Evolutionary conservation across 495 filamentous ascomycete species (phyloP).

Genomic region (Neohortaea acidophila): DNA sequence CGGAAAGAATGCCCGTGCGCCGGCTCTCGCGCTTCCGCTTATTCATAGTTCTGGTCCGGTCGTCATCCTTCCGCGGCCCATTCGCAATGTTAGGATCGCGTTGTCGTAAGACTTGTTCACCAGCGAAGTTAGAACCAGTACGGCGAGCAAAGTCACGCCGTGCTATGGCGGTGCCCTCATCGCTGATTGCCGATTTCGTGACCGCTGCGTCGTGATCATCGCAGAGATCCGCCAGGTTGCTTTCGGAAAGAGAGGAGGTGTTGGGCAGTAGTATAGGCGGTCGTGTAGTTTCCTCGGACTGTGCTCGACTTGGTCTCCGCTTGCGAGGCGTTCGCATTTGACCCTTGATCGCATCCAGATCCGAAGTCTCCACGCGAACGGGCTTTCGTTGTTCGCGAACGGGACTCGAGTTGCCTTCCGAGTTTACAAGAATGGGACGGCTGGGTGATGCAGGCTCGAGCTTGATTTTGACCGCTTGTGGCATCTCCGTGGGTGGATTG

Average conservation of each 20-base stretch:
- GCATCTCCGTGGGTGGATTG: neutral
- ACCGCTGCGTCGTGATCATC: too few relatives aligned
- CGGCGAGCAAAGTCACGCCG: too few relatives aligned
- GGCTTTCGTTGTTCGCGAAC: neutral
- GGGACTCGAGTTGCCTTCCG: constrained; percentile 23
- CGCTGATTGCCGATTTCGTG: too few relatives aligned
- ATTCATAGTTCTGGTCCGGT: too few relatives aligned
- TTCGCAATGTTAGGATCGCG: too few relatives aligned
- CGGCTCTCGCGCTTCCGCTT: too few relatives aligned
- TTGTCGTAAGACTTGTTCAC: too few relatives aligned
- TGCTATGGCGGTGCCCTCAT: too few relatives aligned
- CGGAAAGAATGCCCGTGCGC: constrained; percentile 11
- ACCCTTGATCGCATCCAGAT: constrained; percentile 24
- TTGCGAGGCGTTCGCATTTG: constrained; percentile 16
- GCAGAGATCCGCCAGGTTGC: neutral
- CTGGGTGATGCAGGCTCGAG: constrained; percentile 9
- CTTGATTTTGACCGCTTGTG: constrained; percentile 8
- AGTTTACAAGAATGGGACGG: constrained; percentile 21
- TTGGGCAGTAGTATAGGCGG: neutral
- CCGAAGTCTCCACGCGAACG: constrained; percentile 23
- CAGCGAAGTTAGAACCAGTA: too few relatives aligned
- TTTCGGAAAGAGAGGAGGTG: constrained; percentile 8
- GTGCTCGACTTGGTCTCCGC: neutral
- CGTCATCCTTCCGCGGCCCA: too few relatives aligned
- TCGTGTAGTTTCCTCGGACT: neutral